Base-by-base conservation (phyloP, 352 stramenopile genomes). In the Sclerospora graminicola region DNA sequence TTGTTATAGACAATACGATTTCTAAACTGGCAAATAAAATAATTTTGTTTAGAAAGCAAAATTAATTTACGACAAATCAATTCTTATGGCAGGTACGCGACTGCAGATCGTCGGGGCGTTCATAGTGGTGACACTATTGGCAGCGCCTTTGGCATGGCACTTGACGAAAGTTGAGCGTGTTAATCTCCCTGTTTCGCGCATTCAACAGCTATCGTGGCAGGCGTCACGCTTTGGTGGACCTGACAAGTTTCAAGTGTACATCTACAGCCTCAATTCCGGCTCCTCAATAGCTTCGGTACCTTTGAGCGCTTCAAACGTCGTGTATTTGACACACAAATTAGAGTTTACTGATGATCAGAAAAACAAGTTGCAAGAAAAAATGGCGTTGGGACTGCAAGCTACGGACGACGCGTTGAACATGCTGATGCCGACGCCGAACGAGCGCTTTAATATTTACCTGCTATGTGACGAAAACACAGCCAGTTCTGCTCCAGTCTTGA, bases 31-130 rank as follows among this genome's bases (percentile, higher is more conserved):
- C n/a, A n/a, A n/a, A n/a, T n/a, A n/a, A n/a, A n/a, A n/a, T n/a
- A n/a, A n/a, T n/a, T n/a, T n/a, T n/a, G n/a, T n/a, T n/a, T n/a
- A n/a, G n/a, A n/a, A n/a, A n/a, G n/a, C n/a, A n/a, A n/a, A n/a
- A n/a, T n/a, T n/a, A n/a, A n/a, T n/a, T n/a, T n/a, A n/a, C n/a
- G n/a, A 26, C 21, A 35, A 35, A 35, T 8, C 5, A n/a, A 19
- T 8, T 18, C 10, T 38, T 5, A 89, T 89, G 77, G 74, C 68
- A 19, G 77, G 74, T 41, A 87, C 77, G 23, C 66, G 78, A 35
- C 57, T 89, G 45, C 69, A 84, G 41, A 80, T 89, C 49, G 77
- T 89, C 16, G 69, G 62, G 40, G 67, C 65, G 40, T 87, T 89
- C 57, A 69, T 81, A 57, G 45, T 84, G 37, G 87, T 87, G 56